These are phyloP conservation scores for Ormosia semicastrata DNA, from an alignment of 306 rosid genomes.

Conservation along the genomic window DNA sequence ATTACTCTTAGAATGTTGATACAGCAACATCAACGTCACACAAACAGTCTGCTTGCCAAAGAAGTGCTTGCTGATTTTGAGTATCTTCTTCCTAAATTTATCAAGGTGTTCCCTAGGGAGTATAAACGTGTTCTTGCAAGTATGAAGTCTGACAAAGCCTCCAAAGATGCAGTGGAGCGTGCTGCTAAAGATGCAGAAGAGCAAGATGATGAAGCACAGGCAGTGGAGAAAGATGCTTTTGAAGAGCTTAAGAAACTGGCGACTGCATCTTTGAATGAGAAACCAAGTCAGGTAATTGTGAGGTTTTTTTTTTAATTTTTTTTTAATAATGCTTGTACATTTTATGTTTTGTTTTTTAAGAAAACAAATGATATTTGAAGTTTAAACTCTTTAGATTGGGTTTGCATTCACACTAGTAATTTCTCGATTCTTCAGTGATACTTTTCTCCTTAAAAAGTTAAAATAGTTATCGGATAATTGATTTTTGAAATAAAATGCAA, in stretches of 20 bases:
- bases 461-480: neutral
- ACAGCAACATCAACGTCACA: slow-evolving; percentile 96
- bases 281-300: slow-evolving; percentile 54
- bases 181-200: slow-evolving; percentile 44
- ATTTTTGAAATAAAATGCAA: neutral
- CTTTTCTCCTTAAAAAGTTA: neutral
- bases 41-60: slow-evolving; percentile 73
- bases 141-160: slow-evolving; percentile 55
- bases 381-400: neutral
- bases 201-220: slow-evolving; percentile 48
- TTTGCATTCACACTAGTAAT: neutral
- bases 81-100: slow-evolving; percentile 70
- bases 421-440: neutral
- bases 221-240: slow-evolving; percentile 78
- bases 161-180: slow-evolving; percentile 39
- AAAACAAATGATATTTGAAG: neutral
- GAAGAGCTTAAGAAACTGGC: slow-evolving; percentile 95
- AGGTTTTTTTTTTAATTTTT: neutral
- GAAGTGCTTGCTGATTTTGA: slow-evolving; percentile 75
- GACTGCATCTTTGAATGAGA: slow-evolving; percentile 62
- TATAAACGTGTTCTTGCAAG: slow-evolving; percentile 79
- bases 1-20: slow-evolving; percentile 80
- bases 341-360: neutral
- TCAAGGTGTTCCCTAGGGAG: slow-evolving; percentile 89
- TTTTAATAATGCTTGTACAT: neutral